phyloP scores from a whole-genome alignment of 495 filamentous ascomycete genomes.

The Annulohypoxylon maeteangense region DNA sequence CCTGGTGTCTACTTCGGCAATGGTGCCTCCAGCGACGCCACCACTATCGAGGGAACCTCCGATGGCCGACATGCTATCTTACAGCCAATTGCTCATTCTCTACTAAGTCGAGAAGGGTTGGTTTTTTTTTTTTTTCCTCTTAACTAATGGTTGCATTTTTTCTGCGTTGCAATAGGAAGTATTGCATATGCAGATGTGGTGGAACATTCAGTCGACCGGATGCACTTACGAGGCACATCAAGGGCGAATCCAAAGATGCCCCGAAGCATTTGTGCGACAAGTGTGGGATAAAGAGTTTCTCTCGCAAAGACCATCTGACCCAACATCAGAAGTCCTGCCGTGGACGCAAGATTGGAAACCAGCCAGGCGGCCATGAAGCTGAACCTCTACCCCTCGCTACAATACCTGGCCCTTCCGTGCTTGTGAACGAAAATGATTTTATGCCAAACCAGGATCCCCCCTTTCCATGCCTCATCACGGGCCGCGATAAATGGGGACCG shows the following conservation, averaged over 20 bases:
- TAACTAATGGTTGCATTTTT: neutral
- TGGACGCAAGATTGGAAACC: neutral
- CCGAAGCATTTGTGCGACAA: constrained; percentile 8
- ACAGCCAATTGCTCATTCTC: constrained; percentile 1
- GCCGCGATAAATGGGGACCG: neutral
- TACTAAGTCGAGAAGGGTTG: neutral
- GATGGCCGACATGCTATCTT: neutral
- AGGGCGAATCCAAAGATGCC: neutral
- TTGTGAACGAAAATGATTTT: neutral
- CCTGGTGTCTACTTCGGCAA: neutral
- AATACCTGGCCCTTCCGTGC: neutral
- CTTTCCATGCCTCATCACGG: neutral
- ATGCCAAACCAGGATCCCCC: neutral
- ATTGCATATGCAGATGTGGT: constrained; percentile 7
- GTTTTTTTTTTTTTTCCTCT: constrained; percentile 9
- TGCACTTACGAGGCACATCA: constrained; percentile 10
- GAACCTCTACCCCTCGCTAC: neutral
- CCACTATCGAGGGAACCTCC: neutral
- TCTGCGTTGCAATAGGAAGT: too few relatives aligned
- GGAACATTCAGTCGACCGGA: neutral
- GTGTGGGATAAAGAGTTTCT: constrained; percentile 16
- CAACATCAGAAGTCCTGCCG: constrained; percentile 10
- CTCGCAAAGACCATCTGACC: constrained; percentile 13
- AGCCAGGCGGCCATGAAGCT: neutral
- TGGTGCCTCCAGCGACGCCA: neutral